Evolutionary conservation across 805 yeast genomes (phyloP), one percentile per base, ranked within the genome.

Genomic region (Starmerella etchellsii): DNA sequence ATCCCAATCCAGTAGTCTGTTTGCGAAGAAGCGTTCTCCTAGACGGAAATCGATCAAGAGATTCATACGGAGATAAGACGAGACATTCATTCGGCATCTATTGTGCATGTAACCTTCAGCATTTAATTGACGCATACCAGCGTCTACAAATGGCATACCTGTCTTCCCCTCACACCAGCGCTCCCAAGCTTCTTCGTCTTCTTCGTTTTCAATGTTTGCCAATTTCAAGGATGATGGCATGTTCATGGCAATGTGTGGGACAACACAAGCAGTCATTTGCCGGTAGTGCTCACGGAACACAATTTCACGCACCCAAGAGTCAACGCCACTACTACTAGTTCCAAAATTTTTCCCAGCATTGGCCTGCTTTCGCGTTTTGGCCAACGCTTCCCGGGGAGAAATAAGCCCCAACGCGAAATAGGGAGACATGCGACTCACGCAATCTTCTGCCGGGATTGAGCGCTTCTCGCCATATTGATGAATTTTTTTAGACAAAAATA

Each of bases 261-360:
- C 67, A 41, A 63, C 60, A 40, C 63, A 59, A 37, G 70, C 46
- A 7, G 69, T 62, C 53, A 48, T 48, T 46, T 73, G 74, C 35
- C 66, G 62, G 51, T 72, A 73, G 43, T 71, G 73, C 50, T 73
- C 78, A 49, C 78, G 63, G 72, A 76, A 74, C 1, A 77, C 73
- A 9, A 74, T 60, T 51, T 74, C 76, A 28, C 76, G 63, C 23
- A 71, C 60, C 59, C 69, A 73, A 33, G 65, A 66, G 19, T 63
- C 60, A 15, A 60, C 50, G 4, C 71, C 67, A 5, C 52, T 47
- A 27, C 18, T 37, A 23, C 37, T 31, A 3, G 46, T 39, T 32
- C 62, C 60, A 39, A 46, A 41, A 15, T 37, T 49, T 37, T 48
- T 55, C 27, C 53, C 48, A 23, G 26, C 54, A 44, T 50, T 59